These are phyloP conservation scores for Talaromyces thailandensis DNA, from an alignment of 495 filamentous ascomycete species.

Conservation along the genomic window DNA sequence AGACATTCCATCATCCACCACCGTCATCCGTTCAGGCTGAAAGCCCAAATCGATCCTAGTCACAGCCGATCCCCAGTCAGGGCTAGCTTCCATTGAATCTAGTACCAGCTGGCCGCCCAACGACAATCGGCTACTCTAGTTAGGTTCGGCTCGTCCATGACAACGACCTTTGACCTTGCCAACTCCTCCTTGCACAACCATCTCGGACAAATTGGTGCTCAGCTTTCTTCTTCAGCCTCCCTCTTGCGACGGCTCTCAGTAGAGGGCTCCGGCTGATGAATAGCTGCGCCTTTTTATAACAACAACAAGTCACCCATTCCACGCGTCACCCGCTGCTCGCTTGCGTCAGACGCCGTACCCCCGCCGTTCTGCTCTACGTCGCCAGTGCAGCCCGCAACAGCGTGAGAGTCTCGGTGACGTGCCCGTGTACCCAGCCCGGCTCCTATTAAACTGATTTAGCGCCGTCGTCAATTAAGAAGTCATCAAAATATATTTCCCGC, in stretches of 20 bases:
- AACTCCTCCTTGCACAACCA: neutral
- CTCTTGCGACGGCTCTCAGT: neutral
- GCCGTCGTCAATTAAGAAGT: neutral
- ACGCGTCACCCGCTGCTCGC: conserved; percentile 5
- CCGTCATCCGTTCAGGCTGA: neutral
- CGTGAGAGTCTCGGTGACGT: conserved; percentile 1
- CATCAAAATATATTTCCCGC: neutral
- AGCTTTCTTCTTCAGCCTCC: neutral
- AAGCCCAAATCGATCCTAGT: neutral
- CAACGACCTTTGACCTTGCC: neutral
- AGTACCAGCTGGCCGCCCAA: conserved; percentile 2
- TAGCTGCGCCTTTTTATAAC: conserved; percentile 1
- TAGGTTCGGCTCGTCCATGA: neutral
- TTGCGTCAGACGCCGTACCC: conserved; percentile 5
- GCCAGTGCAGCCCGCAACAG: neutral
- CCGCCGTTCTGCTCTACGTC: conserved; percentile 4
- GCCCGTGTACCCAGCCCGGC: neutral
- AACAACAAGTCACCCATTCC: conserved; percentile 4
- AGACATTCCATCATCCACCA: neutral
- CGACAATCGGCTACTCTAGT: neutral
- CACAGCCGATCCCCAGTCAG: neutral
- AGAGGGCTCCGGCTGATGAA: conserved; percentile 7
- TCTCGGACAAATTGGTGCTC: neutral
- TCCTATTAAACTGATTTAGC: neutral
- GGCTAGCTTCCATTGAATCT: neutral